Evolutionary conservation across 2,329 filamentous ascomycete species (phyloP).

Genomic region (Beauveria sp.): DNA sequence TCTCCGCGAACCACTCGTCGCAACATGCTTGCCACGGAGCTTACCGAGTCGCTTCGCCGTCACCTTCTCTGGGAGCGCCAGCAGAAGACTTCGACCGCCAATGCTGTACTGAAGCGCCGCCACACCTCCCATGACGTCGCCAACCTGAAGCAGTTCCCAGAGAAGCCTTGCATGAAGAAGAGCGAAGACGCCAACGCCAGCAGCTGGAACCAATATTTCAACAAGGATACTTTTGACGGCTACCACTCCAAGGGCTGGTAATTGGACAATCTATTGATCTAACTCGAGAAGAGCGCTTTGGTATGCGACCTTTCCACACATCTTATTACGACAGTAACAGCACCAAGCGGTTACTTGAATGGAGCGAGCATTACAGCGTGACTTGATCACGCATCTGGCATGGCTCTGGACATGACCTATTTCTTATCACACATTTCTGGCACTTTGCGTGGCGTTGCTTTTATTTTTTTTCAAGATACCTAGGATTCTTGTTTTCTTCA

Average conservation of each 20-base stretch:
- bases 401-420: neutral
- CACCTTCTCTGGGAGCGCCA: constrained; percentile 93
- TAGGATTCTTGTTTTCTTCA: constrained; percentile 9
- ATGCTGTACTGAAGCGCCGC: constrained; percentile 79
- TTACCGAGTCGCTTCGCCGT: constrained; percentile 86
- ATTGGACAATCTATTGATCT: constrained; percentile 5
- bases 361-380: neutral
- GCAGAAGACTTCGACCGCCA: constrained; percentile 83
- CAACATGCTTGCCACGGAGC: constrained; percentile 91
- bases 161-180: constrained; percentile 53
- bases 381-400: neutral
- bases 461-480: constrained; percentile 10
- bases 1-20: constrained; percentile 87
- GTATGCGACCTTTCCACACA: neutral
- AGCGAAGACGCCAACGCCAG: constrained; percentile 57
- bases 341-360: neutral
- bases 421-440: constrained; percentile 1
- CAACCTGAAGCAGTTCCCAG: constrained; percentile 76
- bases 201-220: constrained; percentile 82
- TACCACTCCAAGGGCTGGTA: constrained; percentile 39
- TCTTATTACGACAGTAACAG: neutral
- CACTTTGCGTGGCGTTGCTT: constrained; percentile 10
- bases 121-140: constrained; percentile 89
- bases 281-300: neutral
- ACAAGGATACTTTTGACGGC: constrained; percentile 58